Evolutionary conservation across 352 stramenopile species (phyloP), one percentile per base, ranked within the genome.

Genomic region (Phytophthora syringae): DNA sequence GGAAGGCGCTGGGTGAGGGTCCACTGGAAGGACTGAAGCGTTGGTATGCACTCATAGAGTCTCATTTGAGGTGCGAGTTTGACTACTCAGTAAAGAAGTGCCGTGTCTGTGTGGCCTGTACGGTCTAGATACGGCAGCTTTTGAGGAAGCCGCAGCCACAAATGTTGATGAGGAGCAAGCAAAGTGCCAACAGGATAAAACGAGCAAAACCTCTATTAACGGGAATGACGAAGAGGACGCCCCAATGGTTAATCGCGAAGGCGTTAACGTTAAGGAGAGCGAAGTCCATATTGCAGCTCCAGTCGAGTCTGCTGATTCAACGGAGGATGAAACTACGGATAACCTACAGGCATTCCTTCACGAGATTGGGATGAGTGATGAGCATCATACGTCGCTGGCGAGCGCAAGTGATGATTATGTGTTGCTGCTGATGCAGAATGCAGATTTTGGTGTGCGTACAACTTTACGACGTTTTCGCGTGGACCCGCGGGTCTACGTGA

Each of bases 41-140:
- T 0, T 94, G 86, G 86, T 92, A 90, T 63, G 77, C 83, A n/a
- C 70, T 92, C 13, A 94, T 92, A 34, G 86, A 94, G 70, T 92
- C 86, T 13, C 86, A 94, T 51, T 66, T 94, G 40, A 79, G 82
- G 27, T 90, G 80, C 30, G 86, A 93, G 49, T 92, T 93, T 43
- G 82, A 93, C 52, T 91, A 92, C 50, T 90, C 84, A 20, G 80
- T 93, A 88, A 86, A 27, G 77, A 90, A 67, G 68, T 82, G 18
- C 76, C 75, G 36, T 93, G 86, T 52, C 47, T 92, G 5, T 94
- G 86, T 52, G 86, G 84, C 16, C 65, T 91, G 5, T 94, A 90
- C 40, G 84, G 86, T 0, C 55, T 94, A 15, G 83, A 94, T 47
- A 72, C 71, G 13, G 77, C 71, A 22, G 63, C 56, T 9, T 78